Conservation (phyloP, 2,329 filamentous ascomycete genomes). For the Alternaria panax region DNA sequence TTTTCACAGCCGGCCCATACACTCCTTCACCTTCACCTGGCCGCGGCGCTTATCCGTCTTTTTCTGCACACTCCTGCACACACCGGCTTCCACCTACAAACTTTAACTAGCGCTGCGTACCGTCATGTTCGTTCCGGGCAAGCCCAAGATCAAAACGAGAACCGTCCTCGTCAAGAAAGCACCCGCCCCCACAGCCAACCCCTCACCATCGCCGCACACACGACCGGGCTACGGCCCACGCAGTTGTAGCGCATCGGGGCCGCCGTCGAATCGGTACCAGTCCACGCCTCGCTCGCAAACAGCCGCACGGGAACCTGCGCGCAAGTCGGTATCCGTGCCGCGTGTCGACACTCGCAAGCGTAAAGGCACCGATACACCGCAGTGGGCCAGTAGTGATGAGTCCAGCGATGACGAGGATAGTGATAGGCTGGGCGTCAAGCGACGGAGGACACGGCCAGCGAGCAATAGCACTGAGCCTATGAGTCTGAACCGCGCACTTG, state of each 20-base stretch:
- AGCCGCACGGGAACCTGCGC: constrained; percentile 26
- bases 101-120: constrained; percentile 8
- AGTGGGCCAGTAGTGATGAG: constrained; percentile 45
- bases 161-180: constrained; percentile 43
- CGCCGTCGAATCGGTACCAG: constrained; percentile 40
- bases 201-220: constrained; percentile 19
- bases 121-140: constrained; percentile 41
- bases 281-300: constrained; percentile 25
- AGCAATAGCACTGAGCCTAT: constrained; percentile 48
- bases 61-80: constrained; percentile 8
- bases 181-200: constrained; percentile 21
- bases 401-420: constrained; percentile 39
- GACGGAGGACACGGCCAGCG: constrained; percentile 45
- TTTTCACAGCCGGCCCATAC: constrained; percentile 16
- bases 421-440: constrained; percentile 34
- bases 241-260: constrained; percentile 25
- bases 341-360: constrained; percentile 41
- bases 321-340: constrained; percentile 38
- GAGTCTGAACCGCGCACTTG: constrained; percentile 46
- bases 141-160: constrained; percentile 45
- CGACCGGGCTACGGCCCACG: constrained; percentile 15
- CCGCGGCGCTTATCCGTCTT: constrained; percentile 8
- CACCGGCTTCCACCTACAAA: constrained; percentile 8
- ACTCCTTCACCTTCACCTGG: constrained; percentile 22
- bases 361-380: constrained; percentile 45